Conservation (phyloP, 371 early-diverging fungal genomes). For the Cokeromyces recurvatus region DNA sequence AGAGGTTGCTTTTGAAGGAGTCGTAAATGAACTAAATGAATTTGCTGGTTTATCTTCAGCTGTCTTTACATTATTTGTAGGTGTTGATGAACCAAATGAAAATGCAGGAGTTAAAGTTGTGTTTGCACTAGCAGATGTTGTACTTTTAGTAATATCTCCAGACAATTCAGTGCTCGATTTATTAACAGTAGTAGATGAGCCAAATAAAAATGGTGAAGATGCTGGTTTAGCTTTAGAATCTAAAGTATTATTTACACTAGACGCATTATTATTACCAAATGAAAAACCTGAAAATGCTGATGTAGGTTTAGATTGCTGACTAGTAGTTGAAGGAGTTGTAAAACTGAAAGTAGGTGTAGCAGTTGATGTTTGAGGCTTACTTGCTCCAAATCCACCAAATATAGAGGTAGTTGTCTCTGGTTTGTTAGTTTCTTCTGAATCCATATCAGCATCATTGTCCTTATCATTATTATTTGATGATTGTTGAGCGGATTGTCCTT, state of each 20-base stretch:
- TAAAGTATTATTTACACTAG: not conserved
- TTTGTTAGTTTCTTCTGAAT: not conserved
- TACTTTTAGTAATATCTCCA: no score
- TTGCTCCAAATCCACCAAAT: not conserved
- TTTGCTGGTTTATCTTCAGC: not conserved
- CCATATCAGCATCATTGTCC: conserved; percentile 1
- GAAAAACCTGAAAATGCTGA: conserved; percentile 5
- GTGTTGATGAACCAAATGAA: no score
- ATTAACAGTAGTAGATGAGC: conserved; percentile 1
- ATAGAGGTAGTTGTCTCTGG: no score
- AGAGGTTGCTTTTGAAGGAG: not conserved
- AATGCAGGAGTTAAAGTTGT: not conserved
- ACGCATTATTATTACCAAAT: conserved; percentile 6
- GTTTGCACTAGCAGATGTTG: no score
- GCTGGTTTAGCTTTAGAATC: not conserved
- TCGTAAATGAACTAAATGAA: not conserved
- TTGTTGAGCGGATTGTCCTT: not conserved
- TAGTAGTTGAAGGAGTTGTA: conserved; percentile 1
- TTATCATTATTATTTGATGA: not conserved
- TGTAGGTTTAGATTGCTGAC: not conserved
- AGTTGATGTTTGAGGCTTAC: no score
- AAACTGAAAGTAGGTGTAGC: not conserved
- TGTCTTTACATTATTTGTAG: no score
- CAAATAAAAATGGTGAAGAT: not conserved
- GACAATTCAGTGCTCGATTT: no score